Evolutionary conservation across 202 grass and related monocot species (phyloP).

Genomic region (Brachypodium distachyon): DNA sequence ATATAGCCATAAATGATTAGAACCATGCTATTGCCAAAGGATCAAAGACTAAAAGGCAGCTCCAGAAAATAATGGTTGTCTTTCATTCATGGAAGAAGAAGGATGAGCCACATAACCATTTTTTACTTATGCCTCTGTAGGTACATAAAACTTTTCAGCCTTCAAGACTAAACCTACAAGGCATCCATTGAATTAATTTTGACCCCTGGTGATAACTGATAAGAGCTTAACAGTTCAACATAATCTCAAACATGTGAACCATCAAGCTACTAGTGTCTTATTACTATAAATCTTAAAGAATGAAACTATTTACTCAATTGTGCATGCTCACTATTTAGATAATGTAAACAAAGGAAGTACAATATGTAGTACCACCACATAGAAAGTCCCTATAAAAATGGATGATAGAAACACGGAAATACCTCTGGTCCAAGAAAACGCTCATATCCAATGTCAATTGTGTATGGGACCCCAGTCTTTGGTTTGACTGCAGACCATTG

Average conservation of each 20-base stretch:
- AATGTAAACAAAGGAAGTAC: neutral
- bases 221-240: neutral
- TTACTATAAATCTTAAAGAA: neutral
- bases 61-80: neutral
- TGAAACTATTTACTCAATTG: neutral
- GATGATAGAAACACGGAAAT: constrained; percentile 24
- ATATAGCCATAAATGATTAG: neutral
- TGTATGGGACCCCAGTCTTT: constrained; percentile 84
- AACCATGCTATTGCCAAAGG: too few species aligned
- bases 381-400: neutral
- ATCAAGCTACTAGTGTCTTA: neutral
- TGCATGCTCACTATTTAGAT: neutral
- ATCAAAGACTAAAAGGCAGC: too few species aligned
- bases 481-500: constrained; percentile 80
- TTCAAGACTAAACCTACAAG: neutral
- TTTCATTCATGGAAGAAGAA: too few species aligned
- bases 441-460: constrained; percentile 93
- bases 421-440: constrained; percentile 99
- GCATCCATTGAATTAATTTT: neutral
- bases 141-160: neutral
- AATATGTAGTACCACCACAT: neutral
- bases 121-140: neutral
- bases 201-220: neutral
- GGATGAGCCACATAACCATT: too few species aligned
- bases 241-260: neutral